Evolutionary conservation across 139 green algal species (phyloP), one percentile per base, ranked within the genome.

Genomic region (Chlorella sp.): DNA sequence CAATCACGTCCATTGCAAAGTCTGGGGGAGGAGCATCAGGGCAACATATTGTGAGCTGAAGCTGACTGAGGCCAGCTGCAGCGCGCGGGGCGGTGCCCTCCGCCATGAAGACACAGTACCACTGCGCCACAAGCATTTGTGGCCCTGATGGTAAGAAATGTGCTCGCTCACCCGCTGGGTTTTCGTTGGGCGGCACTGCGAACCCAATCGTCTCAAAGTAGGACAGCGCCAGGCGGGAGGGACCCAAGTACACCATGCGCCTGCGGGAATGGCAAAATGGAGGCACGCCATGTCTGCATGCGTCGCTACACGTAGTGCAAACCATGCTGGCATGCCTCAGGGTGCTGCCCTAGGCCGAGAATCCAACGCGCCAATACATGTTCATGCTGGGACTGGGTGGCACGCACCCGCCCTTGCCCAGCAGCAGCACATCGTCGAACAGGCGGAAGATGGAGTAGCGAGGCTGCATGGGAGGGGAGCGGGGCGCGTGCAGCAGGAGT

Each of bases 341-440:
- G 46, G 46, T 54, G 46, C 46, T 54, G 46, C 11, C 46, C 46
- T 54, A 7, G n/a, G n/a, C n/a, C n/a, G n/a, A n/a, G n/a, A n/a
- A n/a, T n/a, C n/a, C n/a, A n/a, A n/a, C n/a, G n/a, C n/a, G n/a
- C n/a, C n/a, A n/a, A n/a, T n/a, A n/a, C n/a, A n/a, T n/a, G n/a
- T n/a, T n/a, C n/a, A n/a, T n/a, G 51, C 51, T 60, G 51, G 13
- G 51, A 16, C 62, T 26, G 38, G 62, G 2, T 13, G 19, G 19
- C n/a, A 8, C 34, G n/a, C 51, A 60, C 51, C 92, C 87, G 38
- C 90, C 92, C 70, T 92, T 92, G 62, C 83, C 89, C 83, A 97
- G 92, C 54, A 97, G 88, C 78, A 97, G 74, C 67, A 95, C 84
- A 74, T 94, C 90, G 84, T 96, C 87, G 80, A 96, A 96, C 41